These are phyloP conservation scores for Fusarium udum DNA, from an alignment of 2,329 filamentous ascomycete genomes.

Conservation along the genomic window DNA sequence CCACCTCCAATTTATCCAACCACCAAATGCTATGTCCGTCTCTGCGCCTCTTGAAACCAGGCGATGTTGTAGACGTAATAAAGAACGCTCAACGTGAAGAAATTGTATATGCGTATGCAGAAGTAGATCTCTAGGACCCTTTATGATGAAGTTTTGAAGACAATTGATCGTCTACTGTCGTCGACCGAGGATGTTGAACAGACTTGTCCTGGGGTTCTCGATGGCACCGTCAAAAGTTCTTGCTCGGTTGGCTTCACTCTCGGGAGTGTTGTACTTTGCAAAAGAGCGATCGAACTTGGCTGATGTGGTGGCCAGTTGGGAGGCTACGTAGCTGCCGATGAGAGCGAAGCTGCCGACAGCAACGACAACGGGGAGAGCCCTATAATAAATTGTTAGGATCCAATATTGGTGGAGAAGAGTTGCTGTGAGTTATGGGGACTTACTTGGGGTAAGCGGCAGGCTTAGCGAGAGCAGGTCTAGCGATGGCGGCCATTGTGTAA, in stretches of 20 bases:
- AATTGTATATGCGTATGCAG: slow-evolving; percentile 11
- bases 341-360: slow-evolving; percentile 36
- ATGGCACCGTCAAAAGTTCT: slow-evolving; percentile 47
- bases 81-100: slow-evolving; percentile 31
- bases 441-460: slow-evolving; percentile 31
- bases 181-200: slow-evolving; percentile 49
- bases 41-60: background rate
- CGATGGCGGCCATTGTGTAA: slow-evolving; percentile 34
- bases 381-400: slow-evolving; percentile 2
- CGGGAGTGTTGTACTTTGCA: slow-evolving; percentile 49
- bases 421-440: background rate
- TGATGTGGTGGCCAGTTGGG: slow-evolving; percentile 47
- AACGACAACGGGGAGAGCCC: slow-evolving; percentile 33
- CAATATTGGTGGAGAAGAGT: background rate
- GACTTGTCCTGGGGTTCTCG: slow-evolving; percentile 48
- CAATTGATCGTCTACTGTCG: slow-evolving; percentile 30
- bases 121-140: background rate
- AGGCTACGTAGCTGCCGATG: slow-evolving; percentile 47
- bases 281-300: slow-evolving; percentile 51
- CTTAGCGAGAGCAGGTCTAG: slow-evolving; percentile 11
- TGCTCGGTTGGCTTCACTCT: slow-evolving; percentile 49
- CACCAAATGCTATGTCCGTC: background rate
- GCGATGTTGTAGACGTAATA: slow-evolving; percentile 11
- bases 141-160: background rate
- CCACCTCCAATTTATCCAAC: background rate